These are phyloP conservation scores for Sugiyamaella novakii DNA, from an alignment of 1,139 yeast genomes.

Conservation along the genomic window DNA sequence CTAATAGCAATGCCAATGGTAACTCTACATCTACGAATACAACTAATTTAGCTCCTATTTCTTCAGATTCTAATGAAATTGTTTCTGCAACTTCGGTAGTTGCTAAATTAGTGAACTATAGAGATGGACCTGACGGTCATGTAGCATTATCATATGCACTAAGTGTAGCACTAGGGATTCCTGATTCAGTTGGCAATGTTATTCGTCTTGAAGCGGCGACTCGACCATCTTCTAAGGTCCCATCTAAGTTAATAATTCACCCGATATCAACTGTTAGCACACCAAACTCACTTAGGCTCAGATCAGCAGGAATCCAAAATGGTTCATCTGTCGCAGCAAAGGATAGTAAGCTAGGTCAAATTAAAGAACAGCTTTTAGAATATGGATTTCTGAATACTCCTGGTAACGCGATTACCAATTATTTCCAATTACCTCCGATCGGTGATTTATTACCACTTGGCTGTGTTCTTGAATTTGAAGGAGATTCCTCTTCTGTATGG, in stretches of 20 bases:
- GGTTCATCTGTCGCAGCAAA: constrained; percentile 1
- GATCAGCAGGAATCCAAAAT: constrained; percentile 31
- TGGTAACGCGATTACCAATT: constrained; percentile 32
- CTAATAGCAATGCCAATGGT: neutral
- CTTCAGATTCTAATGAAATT: constrained; percentile 15
- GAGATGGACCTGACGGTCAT: constrained; percentile 47
- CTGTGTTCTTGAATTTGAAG: constrained; percentile 59
- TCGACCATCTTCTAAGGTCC: constrained; percentile 45
- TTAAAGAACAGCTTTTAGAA: constrained; percentile 14
- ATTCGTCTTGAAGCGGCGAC: constrained; percentile 56
- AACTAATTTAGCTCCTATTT: constrained; percentile 1
- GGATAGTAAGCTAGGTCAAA: constrained; percentile 12
- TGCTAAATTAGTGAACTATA: constrained; percentile 54
- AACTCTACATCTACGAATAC: neutral
- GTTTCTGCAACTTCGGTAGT: constrained; percentile 49
- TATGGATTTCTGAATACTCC: neutral
- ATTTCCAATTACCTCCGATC: constrained; percentile 48
- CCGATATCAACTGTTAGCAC: constrained; percentile 56
- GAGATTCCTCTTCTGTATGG: constrained; percentile 27
- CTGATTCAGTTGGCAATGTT: constrained; percentile 54
- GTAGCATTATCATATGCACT: constrained; percentile 61
- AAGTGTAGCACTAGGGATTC: constrained; percentile 59
- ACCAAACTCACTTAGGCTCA: constrained; percentile 35
- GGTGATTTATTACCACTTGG: constrained; percentile 58
- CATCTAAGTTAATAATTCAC: constrained; percentile 50